Evolutionary conservation across 495 filamentous ascomycete genomes (phyloP), one percentile per base, ranked within the genome.

Genomic region (Haplographium delicatum): DNA sequence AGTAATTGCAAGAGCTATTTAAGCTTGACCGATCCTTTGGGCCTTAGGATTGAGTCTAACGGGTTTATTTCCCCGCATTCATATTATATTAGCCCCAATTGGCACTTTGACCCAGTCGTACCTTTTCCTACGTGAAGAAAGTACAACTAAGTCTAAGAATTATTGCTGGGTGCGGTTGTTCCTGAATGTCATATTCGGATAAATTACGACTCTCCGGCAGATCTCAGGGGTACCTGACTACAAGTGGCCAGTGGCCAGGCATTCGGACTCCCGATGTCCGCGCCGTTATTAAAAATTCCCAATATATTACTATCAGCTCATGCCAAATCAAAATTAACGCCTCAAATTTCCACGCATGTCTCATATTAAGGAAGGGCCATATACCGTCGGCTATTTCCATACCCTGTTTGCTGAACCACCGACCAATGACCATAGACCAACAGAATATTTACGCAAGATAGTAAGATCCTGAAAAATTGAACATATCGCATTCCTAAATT

Each of bases 11-110:
- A 2, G 31, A 22, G n/a, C 16, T 48, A 48, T 48, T 37, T 48
- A 48, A 48, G 45, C 45, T 48, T 25, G 31, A 37, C 31, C 45
- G 30, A 37, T n/a, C 45, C 7, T 22, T 27, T 48, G 45, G 45
- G 25, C 28, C 45, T 24, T 48, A n/a, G 45, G 30, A 16, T 13
- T 24, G 40, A 44, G 5, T 24, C 22, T 38, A 20, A 22, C 8
- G n/a, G 18, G 22, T 27, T 25, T 25, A 24, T 25, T 48, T 20
- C 45, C 45, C 45, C 30, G 30, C 30, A 37, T 48, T 37, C 28
- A 38, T 38, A 38, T 25, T 25, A 38, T 28, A 48, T 48, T 48
- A 37, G 33, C 33, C 33, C 33, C 44, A 47, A 47, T 37, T 26
- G 27, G 9, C 10, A 47, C 16, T 37, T 13, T 35, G 33, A 13